These are phyloP conservation scores for Coniferiporia sulphurascens DNA, from an alignment of 1,284 basidiomycete species.

Conservation along the genomic window DNA sequence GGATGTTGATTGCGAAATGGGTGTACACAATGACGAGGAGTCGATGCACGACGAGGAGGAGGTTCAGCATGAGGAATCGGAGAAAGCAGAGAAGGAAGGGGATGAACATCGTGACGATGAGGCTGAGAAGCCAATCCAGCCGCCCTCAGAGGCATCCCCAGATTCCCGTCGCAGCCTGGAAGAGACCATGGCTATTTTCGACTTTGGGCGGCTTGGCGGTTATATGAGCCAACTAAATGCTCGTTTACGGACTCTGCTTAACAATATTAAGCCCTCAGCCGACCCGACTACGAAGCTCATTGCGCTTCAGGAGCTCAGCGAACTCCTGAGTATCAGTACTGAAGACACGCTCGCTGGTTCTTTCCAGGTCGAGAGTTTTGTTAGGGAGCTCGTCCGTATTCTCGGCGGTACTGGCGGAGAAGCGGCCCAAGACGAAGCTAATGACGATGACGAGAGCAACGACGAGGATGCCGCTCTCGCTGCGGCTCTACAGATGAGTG, in stretches of 20 bases:
- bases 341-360: constrained; percentile 96
- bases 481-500: constrained; percentile 74
- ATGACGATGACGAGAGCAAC: constrained; percentile 58
- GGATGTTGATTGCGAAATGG: constrained; percentile 57
- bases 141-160: constrained; percentile 32
- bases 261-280: constrained; percentile 80
- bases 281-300: constrained; percentile 80
- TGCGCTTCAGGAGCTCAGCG: constrained; percentile 92
- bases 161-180: constrained; percentile 23
- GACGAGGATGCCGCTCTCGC: constrained; percentile 85
- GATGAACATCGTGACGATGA: constrained; percentile 38
- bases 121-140: constrained; percentile 32
- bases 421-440: constrained; percentile 32
- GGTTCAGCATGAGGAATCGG: constrained; percentile 27
- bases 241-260: constrained; percentile 85
- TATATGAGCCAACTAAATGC: constrained; percentile 86
- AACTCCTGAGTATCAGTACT: constrained; percentile 92
- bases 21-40: constrained; percentile 40
- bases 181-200: constrained; percentile 72
- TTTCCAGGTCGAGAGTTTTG: constrained; percentile 90
- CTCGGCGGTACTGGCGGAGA: constrained; percentile 78
- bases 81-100: constrained; percentile 31
- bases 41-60: constrained; percentile 23
- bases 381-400: constrained; percentile 89
- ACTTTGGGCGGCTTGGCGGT: constrained; percentile 81